A percentile compares a stretch with the other conserved stretches of the same genome.
Conservation (phyloP, 2,329 filamentous ascomycete genomes). For the Didymella exigua region DNA sequence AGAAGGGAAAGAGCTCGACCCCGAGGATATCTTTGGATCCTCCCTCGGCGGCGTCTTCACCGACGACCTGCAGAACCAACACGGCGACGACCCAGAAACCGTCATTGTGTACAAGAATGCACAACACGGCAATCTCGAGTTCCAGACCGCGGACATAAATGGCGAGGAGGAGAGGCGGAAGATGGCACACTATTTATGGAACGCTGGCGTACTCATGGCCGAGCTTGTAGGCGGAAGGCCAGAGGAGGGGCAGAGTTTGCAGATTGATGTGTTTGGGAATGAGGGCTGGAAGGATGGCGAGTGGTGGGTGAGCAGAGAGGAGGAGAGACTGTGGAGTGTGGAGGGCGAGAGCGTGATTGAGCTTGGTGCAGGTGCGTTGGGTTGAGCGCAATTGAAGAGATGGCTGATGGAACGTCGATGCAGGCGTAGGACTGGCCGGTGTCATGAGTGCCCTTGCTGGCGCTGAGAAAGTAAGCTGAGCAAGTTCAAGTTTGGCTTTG, state of each 20-base stretch:
- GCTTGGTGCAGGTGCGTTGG: constrained; percentile 68
- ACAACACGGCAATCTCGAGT: constrained; percentile 42
- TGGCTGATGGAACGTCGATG: constrained; percentile 33
- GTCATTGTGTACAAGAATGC: constrained; percentile 63
- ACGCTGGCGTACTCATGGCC: constrained; percentile 59
- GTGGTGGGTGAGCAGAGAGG: constrained; percentile 43
- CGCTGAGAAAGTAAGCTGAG: constrained; percentile 49
- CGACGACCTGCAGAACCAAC: constrained; percentile 69
- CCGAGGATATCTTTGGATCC: constrained; percentile 66
- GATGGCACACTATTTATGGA: constrained; percentile 78
- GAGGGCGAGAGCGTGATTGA: constrained; percentile 63
- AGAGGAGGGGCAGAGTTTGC: constrained; percentile 17
- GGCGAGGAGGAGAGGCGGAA: constrained; percentile 62
- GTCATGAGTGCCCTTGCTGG: constrained; percentile 54
- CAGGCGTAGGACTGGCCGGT: constrained; percentile 54
- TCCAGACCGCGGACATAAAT: constrained; percentile 53
- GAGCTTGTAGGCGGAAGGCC: constrained; percentile 49
- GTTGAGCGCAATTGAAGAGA: constrained; percentile 24
- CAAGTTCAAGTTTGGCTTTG: background rate
- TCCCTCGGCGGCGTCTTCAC: constrained; percentile 69
- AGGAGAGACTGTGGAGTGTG: constrained; percentile 53
- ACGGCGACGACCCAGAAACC: constrained; percentile 65
- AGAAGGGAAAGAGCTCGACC: constrained; percentile 40
- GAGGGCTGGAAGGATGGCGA: constrained; percentile 28
- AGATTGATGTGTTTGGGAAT: constrained; percentile 24